Conservation (phyloP, 2,329 filamentous ascomycete genomes). For the Beauveria caledonica region DNA sequence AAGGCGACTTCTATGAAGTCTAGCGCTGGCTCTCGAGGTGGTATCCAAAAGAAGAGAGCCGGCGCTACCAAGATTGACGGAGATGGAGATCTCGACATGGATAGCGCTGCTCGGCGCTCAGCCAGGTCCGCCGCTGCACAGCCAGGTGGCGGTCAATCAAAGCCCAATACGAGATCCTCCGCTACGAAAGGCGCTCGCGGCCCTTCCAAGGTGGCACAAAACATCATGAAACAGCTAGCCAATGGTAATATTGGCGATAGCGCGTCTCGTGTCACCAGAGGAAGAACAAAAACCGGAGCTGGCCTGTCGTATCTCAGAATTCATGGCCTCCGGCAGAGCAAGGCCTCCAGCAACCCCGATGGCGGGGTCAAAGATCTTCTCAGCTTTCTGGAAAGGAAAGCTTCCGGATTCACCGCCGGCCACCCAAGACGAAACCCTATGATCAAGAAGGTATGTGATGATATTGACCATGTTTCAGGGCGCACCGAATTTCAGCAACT, state of each 20-base stretch:
- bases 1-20: slow-evolving; percentile 22
- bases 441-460: slow-evolving; percentile 69
- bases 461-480: slow-evolving; percentile 26
- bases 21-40: slow-evolving; percentile 32
- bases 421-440: slow-evolving; percentile 43
- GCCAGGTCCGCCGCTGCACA: slow-evolving; percentile 22
- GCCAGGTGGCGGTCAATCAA: slow-evolving; percentile 20
- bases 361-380: slow-evolving; percentile 59
- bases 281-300: slow-evolving; percentile 18
- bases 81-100: slow-evolving; percentile 56
- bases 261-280: slow-evolving; percentile 25
- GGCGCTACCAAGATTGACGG: slow-evolving; percentile 34
- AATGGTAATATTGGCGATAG: slow-evolving; percentile 26
- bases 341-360: slow-evolving; percentile 56
- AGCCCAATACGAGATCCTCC: slow-evolving; percentile 22
- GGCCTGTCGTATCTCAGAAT: slow-evolving; percentile 37
- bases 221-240: slow-evolving; percentile 34
- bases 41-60: slow-evolving; percentile 43
- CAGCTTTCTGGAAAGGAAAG: slow-evolving; percentile 63
- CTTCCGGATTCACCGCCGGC: slow-evolving; percentile 43
- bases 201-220: slow-evolving; percentile 32
- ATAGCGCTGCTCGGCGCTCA: slow-evolving; percentile 28
- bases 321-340: slow-evolving; percentile 59
- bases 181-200: slow-evolving; percentile 19
- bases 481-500: slow-evolving; percentile 39